Conservation (phyloP, 2,329 filamentous ascomycete species). For the Epicoccum nigrum region DNA sequence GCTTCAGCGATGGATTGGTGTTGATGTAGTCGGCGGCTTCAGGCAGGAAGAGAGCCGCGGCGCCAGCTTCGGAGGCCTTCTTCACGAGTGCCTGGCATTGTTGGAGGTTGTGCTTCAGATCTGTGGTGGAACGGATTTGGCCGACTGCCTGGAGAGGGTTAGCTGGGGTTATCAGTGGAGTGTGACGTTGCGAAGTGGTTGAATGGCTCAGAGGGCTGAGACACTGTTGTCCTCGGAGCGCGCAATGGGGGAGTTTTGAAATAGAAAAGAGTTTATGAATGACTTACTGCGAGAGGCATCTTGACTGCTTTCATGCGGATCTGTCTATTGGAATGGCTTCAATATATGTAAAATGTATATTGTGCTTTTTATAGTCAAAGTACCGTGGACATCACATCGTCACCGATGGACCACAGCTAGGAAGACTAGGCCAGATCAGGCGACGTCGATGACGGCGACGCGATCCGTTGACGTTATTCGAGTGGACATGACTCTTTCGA, state of each 20-base stretch:
- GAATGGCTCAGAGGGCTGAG: too few relatives aligned
- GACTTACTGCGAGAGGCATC: conserved; percentile 44
- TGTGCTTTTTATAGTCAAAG: not conserved
- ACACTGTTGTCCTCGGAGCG: too few relatives aligned
- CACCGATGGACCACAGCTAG: conserved; percentile 12
- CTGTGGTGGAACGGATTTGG: conserved; percentile 85
- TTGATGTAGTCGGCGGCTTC: conserved; percentile 92
- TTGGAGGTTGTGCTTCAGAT: conserved; percentile 76
- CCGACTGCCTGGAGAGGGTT: conserved; percentile 71
- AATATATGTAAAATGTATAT: not conserved
- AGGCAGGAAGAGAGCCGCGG: conserved; percentile 87
- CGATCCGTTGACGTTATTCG: conserved; percentile 3
- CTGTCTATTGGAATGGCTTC: not conserved
- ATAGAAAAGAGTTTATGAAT: too few relatives aligned
- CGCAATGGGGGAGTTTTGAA: too few relatives aligned
- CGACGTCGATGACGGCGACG: not conserved
- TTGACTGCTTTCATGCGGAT: conserved; percentile 26
- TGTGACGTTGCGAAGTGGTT: not conserved
- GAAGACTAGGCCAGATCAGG: conserved; percentile 23
- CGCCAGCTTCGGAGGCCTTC: conserved; percentile 76
- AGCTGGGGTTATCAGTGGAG: too few relatives aligned
- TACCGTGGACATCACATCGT: conserved; percentile 11
- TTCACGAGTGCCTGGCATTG: conserved; percentile 75
- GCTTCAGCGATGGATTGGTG: conserved; percentile 67
- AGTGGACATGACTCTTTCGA: not conserved